Evolutionary conservation across 306 rosid species (phyloP).

Genomic region (Elaeagnus macrophylla): DNA sequence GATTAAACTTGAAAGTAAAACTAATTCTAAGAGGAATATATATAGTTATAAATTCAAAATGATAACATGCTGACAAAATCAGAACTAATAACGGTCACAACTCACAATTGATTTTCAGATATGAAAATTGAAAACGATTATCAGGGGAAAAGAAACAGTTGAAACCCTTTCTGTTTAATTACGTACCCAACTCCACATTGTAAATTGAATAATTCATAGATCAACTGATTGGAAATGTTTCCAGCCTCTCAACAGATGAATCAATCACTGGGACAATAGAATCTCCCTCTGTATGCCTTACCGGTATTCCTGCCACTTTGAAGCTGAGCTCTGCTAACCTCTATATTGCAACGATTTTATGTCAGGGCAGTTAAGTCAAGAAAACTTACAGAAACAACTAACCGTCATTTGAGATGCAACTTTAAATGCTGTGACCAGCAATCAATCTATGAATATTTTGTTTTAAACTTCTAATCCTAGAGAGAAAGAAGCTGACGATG

Average conservation of each 20-base stretch:
- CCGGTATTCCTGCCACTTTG: conserved; percentile 46
- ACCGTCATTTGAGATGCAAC: not conserved
- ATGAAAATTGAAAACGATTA: too few relatives aligned
- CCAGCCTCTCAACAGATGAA: not conserved
- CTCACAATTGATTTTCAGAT: too few relatives aligned
- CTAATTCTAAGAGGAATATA: too few relatives aligned
- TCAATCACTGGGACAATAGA: conserved; percentile 57
- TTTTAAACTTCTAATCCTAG: too few relatives aligned
- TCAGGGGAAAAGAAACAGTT: too few relatives aligned
- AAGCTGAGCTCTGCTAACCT: conserved; percentile 33
- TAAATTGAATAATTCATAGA: conserved; percentile 21
- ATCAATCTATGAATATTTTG: too few relatives aligned
- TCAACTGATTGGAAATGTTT: conserved; percentile 10
- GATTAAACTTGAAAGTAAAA: too few relatives aligned
- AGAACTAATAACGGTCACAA: too few relatives aligned
- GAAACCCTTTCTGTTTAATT: too few relatives aligned
- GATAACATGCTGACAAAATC: too few relatives aligned
- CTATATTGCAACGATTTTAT: conserved; percentile 62
- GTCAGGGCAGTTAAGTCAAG: conserved; percentile 52
- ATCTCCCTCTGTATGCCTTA: conserved; percentile 72
- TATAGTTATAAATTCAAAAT: too few relatives aligned
- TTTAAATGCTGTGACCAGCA: not conserved
- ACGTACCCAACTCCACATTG: conserved; percentile 11
- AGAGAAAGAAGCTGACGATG: too few relatives aligned
- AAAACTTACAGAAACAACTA: conserved; percentile 5